Evolutionary conservation across 805 yeast species (phyloP), one percentile per base, ranked within the genome.

Genomic region (Candida easanensis): DNA sequence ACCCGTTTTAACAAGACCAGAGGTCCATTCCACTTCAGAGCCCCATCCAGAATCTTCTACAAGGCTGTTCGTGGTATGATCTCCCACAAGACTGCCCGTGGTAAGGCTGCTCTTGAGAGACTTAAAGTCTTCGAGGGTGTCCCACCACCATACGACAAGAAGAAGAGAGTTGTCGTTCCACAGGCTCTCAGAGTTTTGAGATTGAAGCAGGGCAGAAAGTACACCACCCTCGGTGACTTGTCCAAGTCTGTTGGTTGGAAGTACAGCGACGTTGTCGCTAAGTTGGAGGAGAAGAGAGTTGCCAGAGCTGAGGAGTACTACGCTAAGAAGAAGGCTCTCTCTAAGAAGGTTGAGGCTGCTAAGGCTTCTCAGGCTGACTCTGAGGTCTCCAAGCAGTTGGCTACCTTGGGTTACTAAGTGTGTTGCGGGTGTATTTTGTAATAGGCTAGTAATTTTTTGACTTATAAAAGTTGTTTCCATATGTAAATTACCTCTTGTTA

Each of bases 1-100:
- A 90, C 99, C 71, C 86, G 96, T 79, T 93, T 74, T 90, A 93
- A 93, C 96, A 89, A 89, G 80, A 84, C 81, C 68, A 85, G 89
- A 74, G 99, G 99, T 80, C 98, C 98, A 69, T 93, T 91, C 97
- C 99, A 93, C 76, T 93, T 93, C 96, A 93, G 98, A 79, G 99
- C 99, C 56, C 99, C 99, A 75, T 90, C 98, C 56, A 89, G 98
- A 80, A 91, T 93, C 77, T 89, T 93, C 78, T 90, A 90, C 95
- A 93, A 93, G 86, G 97, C 99, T 69, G 76, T 93, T 73, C 87
- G 96, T 73, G 99, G 99, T 79, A 93, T 93, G 99, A 79, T 93
- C 68, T 79, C 97, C 72, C 98, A 93, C 90, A 93, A 93, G 89
- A 93, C 99, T 63, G 93, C 98, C 65, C 93, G 98, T 79, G 99